Conservation (phyloP, 495 filamentous ascomycete genomes). For the Aspergillus olivimuriae region DNA sequence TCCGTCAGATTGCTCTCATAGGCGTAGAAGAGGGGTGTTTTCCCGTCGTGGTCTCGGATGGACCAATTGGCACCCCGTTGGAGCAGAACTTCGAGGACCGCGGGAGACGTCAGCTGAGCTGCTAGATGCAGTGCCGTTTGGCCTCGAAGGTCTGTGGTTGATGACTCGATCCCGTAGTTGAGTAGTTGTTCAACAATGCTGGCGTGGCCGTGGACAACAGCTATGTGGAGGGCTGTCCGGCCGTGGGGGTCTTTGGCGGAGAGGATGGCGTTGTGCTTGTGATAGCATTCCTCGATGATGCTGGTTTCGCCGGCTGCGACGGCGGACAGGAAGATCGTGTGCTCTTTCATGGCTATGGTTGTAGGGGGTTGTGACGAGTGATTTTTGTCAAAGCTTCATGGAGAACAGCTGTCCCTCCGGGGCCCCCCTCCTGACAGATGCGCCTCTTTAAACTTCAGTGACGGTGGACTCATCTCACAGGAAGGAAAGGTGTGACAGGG, state of each 20-base stretch:
- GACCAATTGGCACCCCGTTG: background rate
- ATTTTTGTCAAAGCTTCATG: too few relatives aligned
- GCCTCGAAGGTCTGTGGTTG: background rate
- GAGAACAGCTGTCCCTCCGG: too few relatives aligned
- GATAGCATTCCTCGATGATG: background rate
- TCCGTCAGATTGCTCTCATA: conserved; percentile 3
- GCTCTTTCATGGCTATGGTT: background rate
- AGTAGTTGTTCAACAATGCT: conserved; percentile 1
- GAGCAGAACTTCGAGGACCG: conserved; percentile 2
- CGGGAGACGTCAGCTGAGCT: background rate
- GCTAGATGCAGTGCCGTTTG: conserved; percentile 8
- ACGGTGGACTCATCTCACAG: too few relatives aligned
- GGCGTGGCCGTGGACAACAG: background rate
- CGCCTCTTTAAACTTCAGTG: too few relatives aligned
- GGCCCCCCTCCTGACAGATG: too few relatives aligned
- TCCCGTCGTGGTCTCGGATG: conserved; percentile 1
- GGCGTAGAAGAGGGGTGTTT: conserved; percentile 9
- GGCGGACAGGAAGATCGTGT: conserved; percentile 5
- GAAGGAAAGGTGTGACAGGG: too few relatives aligned
- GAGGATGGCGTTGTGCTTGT: conserved; percentile 1
- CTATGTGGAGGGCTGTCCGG: conserved; percentile 9
- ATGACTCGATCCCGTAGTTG: background rate
- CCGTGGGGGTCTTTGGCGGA: conserved; percentile 1
- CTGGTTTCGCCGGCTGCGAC: conserved; percentile 3
- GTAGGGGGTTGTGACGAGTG: too few relatives aligned